phyloP scores from a whole-genome alignment of 192 early-diverging fungal species.

The Gamsiella multidivaricata region DNA sequence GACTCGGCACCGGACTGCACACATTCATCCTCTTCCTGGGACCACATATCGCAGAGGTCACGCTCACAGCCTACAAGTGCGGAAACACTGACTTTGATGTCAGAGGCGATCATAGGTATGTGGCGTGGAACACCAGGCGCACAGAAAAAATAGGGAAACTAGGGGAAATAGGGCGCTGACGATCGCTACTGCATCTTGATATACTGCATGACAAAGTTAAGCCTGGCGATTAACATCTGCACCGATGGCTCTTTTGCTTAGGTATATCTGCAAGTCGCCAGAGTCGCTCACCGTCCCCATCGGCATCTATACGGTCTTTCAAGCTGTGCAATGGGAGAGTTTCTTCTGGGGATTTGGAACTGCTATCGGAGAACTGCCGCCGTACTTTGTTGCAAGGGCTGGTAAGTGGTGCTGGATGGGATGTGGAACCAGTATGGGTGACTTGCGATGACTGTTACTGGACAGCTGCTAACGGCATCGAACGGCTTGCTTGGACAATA shows the following conservation, averaged over 20 bases:
- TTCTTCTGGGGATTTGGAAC: slow-evolving; percentile 96
- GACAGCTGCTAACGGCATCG: no score
- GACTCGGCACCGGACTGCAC: slow-evolving; percentile 92
- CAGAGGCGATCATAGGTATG: slow-evolving; percentile 71
- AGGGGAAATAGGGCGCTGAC: neutral
- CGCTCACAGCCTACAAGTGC: slow-evolving; percentile 87
- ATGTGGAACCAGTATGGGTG: no score
- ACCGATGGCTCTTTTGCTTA: slow-evolving; percentile 10
- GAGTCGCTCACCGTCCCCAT: slow-evolving; percentile 39
- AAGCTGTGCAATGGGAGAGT: slow-evolving; percentile 79
- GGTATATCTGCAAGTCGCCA: slow-evolving; percentile 50
- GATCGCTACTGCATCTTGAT: neutral
- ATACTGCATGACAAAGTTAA: no score
- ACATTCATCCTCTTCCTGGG: slow-evolving; percentile 96
- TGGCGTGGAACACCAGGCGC: no score
- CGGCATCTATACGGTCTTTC: slow-evolving; percentile 71
- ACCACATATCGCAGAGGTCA: slow-evolving; percentile 92
- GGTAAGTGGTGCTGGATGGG: slow-evolving; percentile 65
- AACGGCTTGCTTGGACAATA: neutral
- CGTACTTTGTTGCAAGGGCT: slow-evolving; percentile 75
- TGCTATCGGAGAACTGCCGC: slow-evolving; percentile 92
- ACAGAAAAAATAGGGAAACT: no score
- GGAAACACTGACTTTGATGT: slow-evolving; percentile 78
- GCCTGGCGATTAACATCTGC: no score
- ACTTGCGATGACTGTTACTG: no score